A percentile compares a stretch with the other conserved stretches of the same genome.
Conservation (phyloP, 129 eudicot species). For the Rutidosis leptorrhynchoides region DNA sequence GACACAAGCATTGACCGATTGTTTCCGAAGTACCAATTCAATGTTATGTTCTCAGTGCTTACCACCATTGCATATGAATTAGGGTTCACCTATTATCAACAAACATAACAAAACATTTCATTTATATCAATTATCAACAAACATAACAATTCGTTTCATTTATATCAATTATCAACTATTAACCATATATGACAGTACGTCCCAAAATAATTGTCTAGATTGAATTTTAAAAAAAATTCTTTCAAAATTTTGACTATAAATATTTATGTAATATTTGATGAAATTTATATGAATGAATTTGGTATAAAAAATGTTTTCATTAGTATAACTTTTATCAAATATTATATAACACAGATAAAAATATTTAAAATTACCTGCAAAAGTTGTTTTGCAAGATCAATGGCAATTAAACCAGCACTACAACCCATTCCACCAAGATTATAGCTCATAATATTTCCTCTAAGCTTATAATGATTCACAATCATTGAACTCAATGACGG, state of each 20-base stretch:
- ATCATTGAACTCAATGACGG: conserved; percentile 78
- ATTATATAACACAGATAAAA: too few relatives aligned
- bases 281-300: too few relatives aligned
- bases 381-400: conserved; percentile 74
- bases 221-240: too few relatives aligned
- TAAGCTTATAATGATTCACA: conserved; percentile 76
- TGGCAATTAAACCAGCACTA: conserved; percentile 76
- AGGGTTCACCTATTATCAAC: conserved; percentile 45
- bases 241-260: too few relatives aligned
- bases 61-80: conserved; percentile 64
- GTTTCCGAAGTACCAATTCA: conserved; percentile 72
- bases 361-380: conserved; percentile 68
- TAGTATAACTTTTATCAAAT: too few relatives aligned
- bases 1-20: conserved; percentile 68
- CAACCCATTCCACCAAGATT: conserved; percentile 96
- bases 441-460: conserved; percentile 69
- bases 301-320: too few relatives aligned
- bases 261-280: too few relatives aligned
- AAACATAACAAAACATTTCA: too few relatives aligned
- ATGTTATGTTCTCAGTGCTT: conserved; percentile 67
- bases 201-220: too few relatives aligned
- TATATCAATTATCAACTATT: too few relatives aligned
- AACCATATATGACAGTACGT: too few relatives aligned
- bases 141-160: neutral
- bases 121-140: too few relatives aligned